Base-by-base conservation (phyloP, 352 stramenopile genomes). In the Globisporangium paddicum region DNA sequence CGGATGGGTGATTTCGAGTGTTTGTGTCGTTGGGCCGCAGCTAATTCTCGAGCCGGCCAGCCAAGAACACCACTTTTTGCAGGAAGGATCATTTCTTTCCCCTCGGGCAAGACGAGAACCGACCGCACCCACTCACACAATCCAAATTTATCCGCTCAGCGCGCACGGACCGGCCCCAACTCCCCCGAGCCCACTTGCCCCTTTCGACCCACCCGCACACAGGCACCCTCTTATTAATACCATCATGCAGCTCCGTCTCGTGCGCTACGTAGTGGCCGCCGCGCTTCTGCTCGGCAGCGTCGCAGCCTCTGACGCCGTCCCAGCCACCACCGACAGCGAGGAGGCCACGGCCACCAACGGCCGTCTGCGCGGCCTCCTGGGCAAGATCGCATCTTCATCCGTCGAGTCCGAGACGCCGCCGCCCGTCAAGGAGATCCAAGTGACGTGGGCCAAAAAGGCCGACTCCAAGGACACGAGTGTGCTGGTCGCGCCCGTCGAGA, bases 401-500 rank as follows among this genome's bases (percentile, higher is more conserved):
- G 28, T 32, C 3, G 38, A 53, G 30, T 32, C 45, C 1, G 40
- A 55, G 10, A 54, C 67, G 14, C 61, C 60, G 3, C 51, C 56
- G 14, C 66, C 70, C 0, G 75, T 80, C 37, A 72, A 76, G 25
- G 72, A 73, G 55, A 62, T 89, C 34, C 30, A 48, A 23, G 57
- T 66, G 0, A 30, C 56, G 3, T 89, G 82, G 79, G 66, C 67
- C 38, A 40, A 66, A 46, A 56, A 60, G 10, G 50, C 57, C 25
- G 44, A 75, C 42, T n/a, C 47, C 8, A 54, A 55, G 44, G 55
- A 62, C n/a, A 59, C 64, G 54, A 72, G 61, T 54, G 53, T 58
- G 46, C 60, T 85, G 38, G 38, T 44, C 28, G 46, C 60, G 25
- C 59, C 75, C 4, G 61, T 84, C 4, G 73, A 82, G 53, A 87